Conservation (phyloP, 2,329 filamentous ascomycete species). For the Coniochaeta sp. region DNA sequence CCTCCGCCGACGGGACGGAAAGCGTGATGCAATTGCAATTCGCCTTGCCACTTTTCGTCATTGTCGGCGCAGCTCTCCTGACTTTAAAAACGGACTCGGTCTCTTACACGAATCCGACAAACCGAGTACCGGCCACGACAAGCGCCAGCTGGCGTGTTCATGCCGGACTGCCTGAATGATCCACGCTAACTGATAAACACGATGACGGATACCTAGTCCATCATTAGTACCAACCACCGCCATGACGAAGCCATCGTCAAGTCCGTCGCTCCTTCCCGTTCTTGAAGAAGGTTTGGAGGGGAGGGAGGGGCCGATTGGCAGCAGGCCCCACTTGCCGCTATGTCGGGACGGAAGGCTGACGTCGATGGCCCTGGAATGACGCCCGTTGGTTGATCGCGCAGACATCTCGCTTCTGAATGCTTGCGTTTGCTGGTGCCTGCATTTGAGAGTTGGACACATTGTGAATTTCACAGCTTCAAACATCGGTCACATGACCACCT, state of each 20-base stretch:
- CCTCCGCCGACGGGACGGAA: neutral
- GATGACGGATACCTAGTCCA: neutral
- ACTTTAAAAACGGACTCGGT: neutral
- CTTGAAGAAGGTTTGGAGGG: neutral
- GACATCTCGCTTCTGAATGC: no score
- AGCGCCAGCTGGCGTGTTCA: neutral
- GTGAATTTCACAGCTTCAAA: no score
- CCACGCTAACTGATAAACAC: neutral
- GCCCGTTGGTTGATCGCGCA: neutral
- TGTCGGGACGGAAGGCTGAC: conserved; percentile 1
- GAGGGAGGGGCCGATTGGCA: no score
- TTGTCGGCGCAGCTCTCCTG: neutral
- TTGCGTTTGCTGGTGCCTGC: no score
- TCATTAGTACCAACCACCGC: neutral
- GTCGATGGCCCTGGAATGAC: neutral
- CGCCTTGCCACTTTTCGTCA: neutral
- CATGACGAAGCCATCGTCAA: neutral
- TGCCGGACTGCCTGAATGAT: neutral
- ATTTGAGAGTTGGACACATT: no score
- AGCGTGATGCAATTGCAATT: neutral
- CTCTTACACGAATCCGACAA: neutral
- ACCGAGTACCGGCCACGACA: neutral
- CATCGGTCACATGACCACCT: no score
- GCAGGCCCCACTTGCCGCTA: neutral
- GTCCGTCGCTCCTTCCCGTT: neutral